Base-by-base conservation (phyloP, 495 filamentous ascomycete genomes). In the Pseudevernia furfuracea region DNA sequence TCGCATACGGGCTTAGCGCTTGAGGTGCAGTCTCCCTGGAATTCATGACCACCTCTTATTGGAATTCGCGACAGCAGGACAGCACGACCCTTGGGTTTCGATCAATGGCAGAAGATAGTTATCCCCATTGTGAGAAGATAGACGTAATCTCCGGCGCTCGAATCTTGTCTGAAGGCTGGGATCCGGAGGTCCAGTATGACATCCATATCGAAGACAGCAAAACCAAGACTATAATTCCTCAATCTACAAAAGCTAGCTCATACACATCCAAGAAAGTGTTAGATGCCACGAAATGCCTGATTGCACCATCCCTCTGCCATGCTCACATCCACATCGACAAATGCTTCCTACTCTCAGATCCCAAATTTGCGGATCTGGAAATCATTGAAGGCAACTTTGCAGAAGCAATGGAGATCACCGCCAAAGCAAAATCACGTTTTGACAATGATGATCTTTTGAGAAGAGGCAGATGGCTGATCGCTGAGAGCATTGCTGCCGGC, bases 251-350 rank as follows among this genome's bases (percentile, higher is more conserved):
- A 14, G 15, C 17, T 6, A 8, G 61, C n/a, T 41, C 41, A 23
- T 28, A 21, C 23, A 19, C 43, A 21, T n/a, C 38, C 7, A 19
- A 38, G 30, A 64, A 59, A 7, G 43, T 64, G 15, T 58, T 71
- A 3, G 58, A 71, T 28, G 69, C 59, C 39, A 43, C 21, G 64
- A 63, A 63, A 55, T 65, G 72, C 60, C 61, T 87, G 12, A 66
- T 87, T 4, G 70, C 80, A 12, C 87, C 89, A 34, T 75, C 81
- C 19, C 78, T 91, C 32, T 89, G 86, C 55, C 89, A 92, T 70
- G 85, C 88, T 15, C 88, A 91, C 68, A 83, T 91, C 58, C 89
- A 91, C 69, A 78, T 91, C 49, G 89, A 91, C 71, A 91, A 92
- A 73, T 82, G 84, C 48, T 91, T 85, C 70, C 76, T 91, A 23